phyloP scores from a whole-genome alignment of 805 yeast genomes.

The Yarrowia yakushimensis region DNA sequence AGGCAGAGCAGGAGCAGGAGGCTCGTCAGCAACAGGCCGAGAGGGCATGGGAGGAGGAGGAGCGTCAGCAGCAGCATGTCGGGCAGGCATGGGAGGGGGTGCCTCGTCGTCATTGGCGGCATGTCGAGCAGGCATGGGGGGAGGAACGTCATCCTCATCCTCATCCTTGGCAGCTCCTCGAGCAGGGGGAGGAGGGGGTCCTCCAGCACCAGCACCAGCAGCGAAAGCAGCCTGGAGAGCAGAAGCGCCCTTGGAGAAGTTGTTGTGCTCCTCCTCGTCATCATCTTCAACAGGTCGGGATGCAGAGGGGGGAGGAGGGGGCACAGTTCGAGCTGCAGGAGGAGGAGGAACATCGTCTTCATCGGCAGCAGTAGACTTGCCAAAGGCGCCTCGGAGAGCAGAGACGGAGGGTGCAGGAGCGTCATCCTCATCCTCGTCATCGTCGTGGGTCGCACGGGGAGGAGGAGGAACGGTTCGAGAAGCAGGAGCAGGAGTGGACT shows the following conservation, averaged over 20 bases:
- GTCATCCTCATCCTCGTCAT: slow-evolving; percentile 15
- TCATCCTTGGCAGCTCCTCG: slow-evolving; percentile 27
- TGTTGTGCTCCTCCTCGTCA: slow-evolving; percentile 26
- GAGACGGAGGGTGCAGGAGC: slow-evolving; percentile 5
- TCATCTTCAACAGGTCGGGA: slow-evolving; percentile 30
- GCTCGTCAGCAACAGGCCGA: slow-evolving; percentile 15
- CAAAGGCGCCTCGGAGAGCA: slow-evolving; percentile 16
- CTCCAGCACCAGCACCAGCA: slow-evolving; percentile 25
- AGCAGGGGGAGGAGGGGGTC: slow-evolving; percentile 28
- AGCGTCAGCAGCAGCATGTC: slow-evolving; percentile 9
- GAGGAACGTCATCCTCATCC: slow-evolving; percentile 32
- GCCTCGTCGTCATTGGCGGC: slow-evolving; percentile 23
- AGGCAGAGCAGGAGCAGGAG: slow-evolving; percentile 32
- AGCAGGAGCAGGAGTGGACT: slow-evolving; percentile 25
- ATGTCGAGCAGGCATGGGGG: slow-evolving; percentile 30
- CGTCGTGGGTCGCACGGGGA: slow-evolving; percentile 27
- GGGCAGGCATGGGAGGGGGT: slow-evolving; percentile 26
- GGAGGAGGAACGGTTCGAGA: slow-evolving; percentile 31
- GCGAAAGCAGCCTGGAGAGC: slow-evolving; percentile 29
- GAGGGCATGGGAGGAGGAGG: slow-evolving; percentile 25
- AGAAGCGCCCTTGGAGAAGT: slow-evolving; percentile 25
- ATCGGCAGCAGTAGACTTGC: not conserved
- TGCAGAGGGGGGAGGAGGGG: slow-evolving; percentile 35
- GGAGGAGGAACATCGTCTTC: slow-evolving; percentile 24
- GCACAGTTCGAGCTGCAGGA: slow-evolving; percentile 17